phyloP scores from a whole-genome alignment of 495 filamentous ascomycete genomes.

The Astrocystis sublimbata region DNA sequence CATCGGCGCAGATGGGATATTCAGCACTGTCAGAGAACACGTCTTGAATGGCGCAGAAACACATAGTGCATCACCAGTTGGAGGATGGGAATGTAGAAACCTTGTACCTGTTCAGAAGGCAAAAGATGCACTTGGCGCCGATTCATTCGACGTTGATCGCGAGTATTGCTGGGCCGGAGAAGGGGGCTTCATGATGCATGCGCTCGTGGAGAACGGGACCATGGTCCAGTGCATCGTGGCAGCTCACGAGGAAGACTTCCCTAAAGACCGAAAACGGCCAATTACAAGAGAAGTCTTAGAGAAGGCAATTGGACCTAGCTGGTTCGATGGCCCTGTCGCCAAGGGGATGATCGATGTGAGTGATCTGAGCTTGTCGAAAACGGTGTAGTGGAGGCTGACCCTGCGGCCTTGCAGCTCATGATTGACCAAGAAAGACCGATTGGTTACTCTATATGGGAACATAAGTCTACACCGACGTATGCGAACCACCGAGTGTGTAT shows the following conservation, averaged over 20 bases:
- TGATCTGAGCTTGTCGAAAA: not conserved
- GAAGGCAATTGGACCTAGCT: not conserved
- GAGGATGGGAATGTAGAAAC: slow-evolving; percentile 25
- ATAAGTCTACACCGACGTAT: slow-evolving; percentile 57
- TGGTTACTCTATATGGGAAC: slow-evolving; percentile 62
- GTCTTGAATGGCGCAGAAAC: slow-evolving; percentile 16
- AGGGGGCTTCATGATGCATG: slow-evolving; percentile 17
- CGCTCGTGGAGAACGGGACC: slow-evolving; percentile 15
- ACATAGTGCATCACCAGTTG: slow-evolving; percentile 14
- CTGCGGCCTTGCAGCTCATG: slow-evolving; percentile 13
- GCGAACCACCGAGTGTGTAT: slow-evolving; percentile 51
- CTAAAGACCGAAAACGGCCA: slow-evolving; percentile 14
- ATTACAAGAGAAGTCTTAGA: slow-evolving; percentile 15
- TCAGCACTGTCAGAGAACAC: too few relatives aligned
- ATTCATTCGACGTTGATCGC: slow-evolving; percentile 20
- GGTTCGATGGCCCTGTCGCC: slow-evolving; percentile 13
- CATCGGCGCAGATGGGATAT: too few relatives aligned
- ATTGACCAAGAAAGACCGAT: slow-evolving; percentile 38
- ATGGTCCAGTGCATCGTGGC: slow-evolving; percentile 23
- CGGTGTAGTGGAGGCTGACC: too few relatives aligned
- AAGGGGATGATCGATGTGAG: slow-evolving; percentile 24
- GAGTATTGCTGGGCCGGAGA: slow-evolving; percentile 28
- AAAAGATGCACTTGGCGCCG: slow-evolving; percentile 16
- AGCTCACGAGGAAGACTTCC: slow-evolving; percentile 8
- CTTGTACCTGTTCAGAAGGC: slow-evolving; percentile 24